Evolutionary conservation across 305 asterid genomes (phyloP), one percentile per base, ranked within the genome.

Genomic region (Fraxinus albicans): DNA sequence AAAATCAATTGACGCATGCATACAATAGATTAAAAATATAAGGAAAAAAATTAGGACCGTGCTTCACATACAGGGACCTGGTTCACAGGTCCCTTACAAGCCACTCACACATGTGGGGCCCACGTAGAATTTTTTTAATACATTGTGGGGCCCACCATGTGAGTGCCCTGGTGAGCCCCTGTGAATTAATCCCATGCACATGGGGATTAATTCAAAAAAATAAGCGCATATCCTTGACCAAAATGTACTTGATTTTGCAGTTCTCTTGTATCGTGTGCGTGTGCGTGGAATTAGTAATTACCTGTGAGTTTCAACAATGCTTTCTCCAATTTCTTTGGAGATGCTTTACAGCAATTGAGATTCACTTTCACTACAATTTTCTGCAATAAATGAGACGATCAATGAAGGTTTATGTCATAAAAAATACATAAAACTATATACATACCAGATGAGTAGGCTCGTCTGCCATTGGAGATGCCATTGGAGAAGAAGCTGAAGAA

Each of bases 251-350:
- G 15, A 42, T 42, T 42, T 0, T 44, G 53, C 15, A 44, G 17
- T 10, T 44, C 55, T 44, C n/a, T 44, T 12, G 55, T 44, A 50
- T 50, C 60, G 8, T 50, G 58, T 12, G 3, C 53, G 17, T 44
- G 55, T 8, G 47, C 3, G 13, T 40, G 3, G n/a, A 13, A 15
- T 50, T 50, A 50, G 21, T 50, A 4, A 15, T 29, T 89, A 93
- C 95, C 94, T 29, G 79, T 74, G 80, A 89, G 82, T 74, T 75
- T 83, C 27, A 82, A 67, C 36, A 93, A 33, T 17, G 60, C 65
- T 63, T 82, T 81, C 85, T 77, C 73, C 65, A 90, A 60, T 65
- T 12, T 31, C 23, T 17, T 72, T 0, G 86, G 89, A 42, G 92
- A 90, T 6, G 17, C 9, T 23, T 80, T 75, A 19, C 94, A 90